Evolutionary conservation across 2,329 filamentous ascomycete genomes (phyloP), one percentile per base, ranked within the genome.

Genomic region (Lachnellula subtilissima): DNA sequence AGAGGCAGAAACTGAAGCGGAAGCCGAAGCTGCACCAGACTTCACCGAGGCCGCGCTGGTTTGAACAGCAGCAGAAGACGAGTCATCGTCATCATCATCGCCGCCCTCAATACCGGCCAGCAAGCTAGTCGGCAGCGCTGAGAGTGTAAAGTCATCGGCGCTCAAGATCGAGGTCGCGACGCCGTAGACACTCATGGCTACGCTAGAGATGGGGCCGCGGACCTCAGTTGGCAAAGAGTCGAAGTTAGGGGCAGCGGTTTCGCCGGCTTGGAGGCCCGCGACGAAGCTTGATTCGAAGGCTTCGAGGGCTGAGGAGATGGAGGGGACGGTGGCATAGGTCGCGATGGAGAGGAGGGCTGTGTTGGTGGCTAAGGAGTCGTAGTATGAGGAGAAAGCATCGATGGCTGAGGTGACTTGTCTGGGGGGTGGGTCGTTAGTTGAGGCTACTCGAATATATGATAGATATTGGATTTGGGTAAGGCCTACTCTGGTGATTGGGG

Each of bases 131-230:
- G 28, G 28, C 28, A 32, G 28, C 28, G 28, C 28, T 9, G 28
- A 32, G 28, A 32, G 28, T 4, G 46, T 46, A 43, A 60, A 53
- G 1, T 52, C 57, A 39, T 60, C 36, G 32, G 54, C 52, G 15
- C 25, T 52, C 8, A 43, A 3, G 28, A 61, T 52, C 46, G 54
- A 58, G 3, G 46, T 6, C 37, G 53, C 59, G 9, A 42, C 59
- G 0, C n/a, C n/a, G 11, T 50, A 60, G 19, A 58, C 9, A 9
- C 12, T 14, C 22, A 12, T 23, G 45, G 4, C 17, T 6, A 17
- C 14, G 11, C 50, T 58, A 4, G n/a, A 19, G 14, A 60, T 45
- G 17, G 59, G 49, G 23, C 28, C 52, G n/a, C 5, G 54, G 39
- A 43, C 46, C 17, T 57, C 32, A 15, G 54, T 48, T 1, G 59